Percentiles rank a stretch among this genome's conserved stretches.
Conservation (phyloP, 352 stramenopile genomes). For the Phytophthora ramorum region DNA sequence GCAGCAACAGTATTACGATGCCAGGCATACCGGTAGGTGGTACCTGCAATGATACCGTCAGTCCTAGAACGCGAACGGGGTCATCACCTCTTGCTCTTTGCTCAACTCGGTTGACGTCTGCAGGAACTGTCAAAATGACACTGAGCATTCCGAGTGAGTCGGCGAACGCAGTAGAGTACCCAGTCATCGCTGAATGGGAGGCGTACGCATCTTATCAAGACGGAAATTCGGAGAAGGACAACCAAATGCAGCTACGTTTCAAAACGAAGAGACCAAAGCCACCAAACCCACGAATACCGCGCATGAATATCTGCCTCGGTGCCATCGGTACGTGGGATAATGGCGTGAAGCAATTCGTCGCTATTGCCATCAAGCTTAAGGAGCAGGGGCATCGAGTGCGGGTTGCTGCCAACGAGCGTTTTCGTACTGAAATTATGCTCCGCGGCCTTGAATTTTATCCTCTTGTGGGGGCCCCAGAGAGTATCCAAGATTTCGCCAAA, state of each 20-base stretch:
- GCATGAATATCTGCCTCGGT: conserved; percentile 48
- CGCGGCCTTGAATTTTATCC: conserved; percentile 59
- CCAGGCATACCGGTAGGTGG: not conserved
- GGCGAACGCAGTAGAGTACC: conserved; percentile 17
- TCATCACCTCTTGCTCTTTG: conserved; percentile 23
- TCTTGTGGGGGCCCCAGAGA: conserved; percentile 38
- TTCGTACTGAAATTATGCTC: conserved; percentile 58
- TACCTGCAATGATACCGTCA: not conserved
- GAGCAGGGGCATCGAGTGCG: conserved; percentile 80
- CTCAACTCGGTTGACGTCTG: conserved; percentile 14
- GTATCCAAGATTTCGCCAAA: conserved; percentile 33
- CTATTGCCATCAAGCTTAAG: conserved; percentile 63
- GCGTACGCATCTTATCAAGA: conserved; percentile 21
- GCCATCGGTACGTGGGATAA: conserved; percentile 58
- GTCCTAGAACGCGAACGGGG: not conserved
- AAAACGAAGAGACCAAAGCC: conserved; percentile 6
- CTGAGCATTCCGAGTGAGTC: conserved; percentile 26
- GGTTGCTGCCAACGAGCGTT: conserved; percentile 76
- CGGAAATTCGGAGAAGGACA: not conserved
- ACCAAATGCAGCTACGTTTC: conserved; percentile 27
- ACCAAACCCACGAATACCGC: conserved; percentile 14
- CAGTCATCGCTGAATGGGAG: conserved; percentile 32
- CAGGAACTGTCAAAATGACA: conserved; percentile 21
- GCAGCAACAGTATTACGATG: not conserved
- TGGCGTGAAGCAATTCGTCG: conserved; percentile 61